Evolutionary conservation across 2,329 filamentous ascomycete genomes (phyloP), one percentile per base, ranked within the genome.

Genomic region (Botrytis byssoidea): DNA sequence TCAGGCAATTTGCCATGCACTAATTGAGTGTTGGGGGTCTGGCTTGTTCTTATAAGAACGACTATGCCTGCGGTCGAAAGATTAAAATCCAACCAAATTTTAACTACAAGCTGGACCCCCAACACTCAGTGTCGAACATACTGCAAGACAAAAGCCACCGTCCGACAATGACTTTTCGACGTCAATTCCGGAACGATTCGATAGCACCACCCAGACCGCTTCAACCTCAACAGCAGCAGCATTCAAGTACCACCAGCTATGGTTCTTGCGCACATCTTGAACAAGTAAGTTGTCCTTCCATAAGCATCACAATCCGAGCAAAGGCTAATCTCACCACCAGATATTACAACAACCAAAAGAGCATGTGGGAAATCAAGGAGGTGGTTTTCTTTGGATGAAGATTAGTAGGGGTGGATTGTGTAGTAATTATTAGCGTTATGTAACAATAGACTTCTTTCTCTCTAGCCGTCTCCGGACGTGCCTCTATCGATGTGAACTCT

Each of bases 1-100:
- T n/a, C 48, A 14, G 48, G 22, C 25, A 42, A 64, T 29, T 10
- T 5, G 4, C 84, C 83, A 1, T 85, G 84, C 65, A 74, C 77
- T 8, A 77, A 81, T 1, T 85, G 84, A 74, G 76, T 69, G 9
- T 40, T 22, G 25, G 7, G 6, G 18, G 25, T 22, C 3, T 14
- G 29, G 18, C 12, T 25, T 69, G 35, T 7, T 32, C 48, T 10
- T 69, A 57, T 6, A 12, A 57, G 0, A 8, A 29, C 1, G 48
- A 51, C 2, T 69, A 57, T 1, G 42, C 25, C 20, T n/a, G 48
- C 9, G 66, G n/a, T 8, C 25, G 20, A 22, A 18, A 35, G 18
- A 7, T 12, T 0, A 42, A 32, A 3, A 69, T 69, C 1, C 9
- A 9, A 16, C 25, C 20, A 6, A 57, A 68, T 68, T 18, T 48